These are phyloP conservation scores for Tulasnella sp. DNA, from an alignment of 768 basidiomycete species.

Conservation along the genomic window DNA sequence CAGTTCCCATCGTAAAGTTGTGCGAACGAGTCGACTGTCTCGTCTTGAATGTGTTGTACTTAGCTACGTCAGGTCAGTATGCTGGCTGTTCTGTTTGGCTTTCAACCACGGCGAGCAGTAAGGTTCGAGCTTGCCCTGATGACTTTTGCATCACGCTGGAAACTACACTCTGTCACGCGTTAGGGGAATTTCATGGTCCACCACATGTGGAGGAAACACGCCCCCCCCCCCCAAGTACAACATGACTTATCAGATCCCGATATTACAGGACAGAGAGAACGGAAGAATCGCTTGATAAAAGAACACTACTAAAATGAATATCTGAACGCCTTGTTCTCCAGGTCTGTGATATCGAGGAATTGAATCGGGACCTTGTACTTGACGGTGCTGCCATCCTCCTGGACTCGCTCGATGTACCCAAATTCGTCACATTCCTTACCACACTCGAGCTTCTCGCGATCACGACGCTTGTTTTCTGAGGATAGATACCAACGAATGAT, in stretches of 20 bases:
- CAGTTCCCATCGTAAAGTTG: not conserved
- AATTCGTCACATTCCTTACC: slow-evolving; percentile 25
- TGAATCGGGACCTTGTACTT: slow-evolving; percentile 21
- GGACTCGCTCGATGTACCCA: slow-evolving; percentile 24
- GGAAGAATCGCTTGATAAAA: not conserved
- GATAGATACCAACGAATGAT: slow-evolving; percentile 25
- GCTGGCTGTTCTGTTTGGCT: too few species aligned
- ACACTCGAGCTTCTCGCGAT: slow-evolving; percentile 20
- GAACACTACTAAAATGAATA: slow-evolving; percentile 1
- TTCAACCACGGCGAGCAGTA: too few species aligned
- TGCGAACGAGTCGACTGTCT: not conserved
- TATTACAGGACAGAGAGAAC: not conserved
- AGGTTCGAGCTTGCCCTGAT: too few species aligned
- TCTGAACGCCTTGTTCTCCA: slow-evolving; percentile 23
- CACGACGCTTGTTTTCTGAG: slow-evolving; percentile 31
- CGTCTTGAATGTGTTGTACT: not conserved
- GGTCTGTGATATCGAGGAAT: slow-evolving; percentile 28
- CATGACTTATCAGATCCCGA: not conserved
- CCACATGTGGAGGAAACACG: too few species aligned
- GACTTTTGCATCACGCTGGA: too few species aligned
- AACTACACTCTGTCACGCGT: too few species aligned
- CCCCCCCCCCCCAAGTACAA: too few species aligned
- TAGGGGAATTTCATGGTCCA: too few species aligned
- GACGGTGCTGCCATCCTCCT: slow-evolving; percentile 22
- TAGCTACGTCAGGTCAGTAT: not conserved